Evolutionary conservation across 306 rosid genomes (phyloP).

Genomic region (Sechiopsis laciniata): DNA sequence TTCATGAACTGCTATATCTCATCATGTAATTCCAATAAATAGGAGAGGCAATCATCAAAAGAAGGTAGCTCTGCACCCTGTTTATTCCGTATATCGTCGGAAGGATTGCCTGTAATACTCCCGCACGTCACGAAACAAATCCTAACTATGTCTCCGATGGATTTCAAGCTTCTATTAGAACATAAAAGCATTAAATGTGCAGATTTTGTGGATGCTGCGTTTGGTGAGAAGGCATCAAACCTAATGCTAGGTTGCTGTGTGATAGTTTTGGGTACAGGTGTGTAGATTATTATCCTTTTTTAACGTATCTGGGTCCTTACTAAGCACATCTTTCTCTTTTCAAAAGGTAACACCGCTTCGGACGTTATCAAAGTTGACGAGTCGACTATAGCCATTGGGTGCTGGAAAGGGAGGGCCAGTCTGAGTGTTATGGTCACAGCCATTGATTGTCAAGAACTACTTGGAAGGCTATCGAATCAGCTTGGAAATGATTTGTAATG

Average conservation of each 20-base stretch:
- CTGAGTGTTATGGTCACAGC: conserved; percentile 80
- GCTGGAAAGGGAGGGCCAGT: conserved; percentile 91
- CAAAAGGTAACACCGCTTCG: conserved; percentile 35
- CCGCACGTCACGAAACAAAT: conserved; percentile 79
- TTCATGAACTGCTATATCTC: not conserved
- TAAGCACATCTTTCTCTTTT: conserved; percentile 12
- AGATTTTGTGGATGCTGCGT: conserved; percentile 70
- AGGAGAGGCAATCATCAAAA: conserved; percentile 94
- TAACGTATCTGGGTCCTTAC: not conserved
- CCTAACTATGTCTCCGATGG: conserved; percentile 53
- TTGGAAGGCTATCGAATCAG: conserved; percentile 59
- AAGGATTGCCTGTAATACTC: conserved; percentile 86
- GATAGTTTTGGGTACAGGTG: conserved; percentile 61
- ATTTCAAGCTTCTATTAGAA: conserved; percentile 76
- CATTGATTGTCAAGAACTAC: conserved; percentile 81
- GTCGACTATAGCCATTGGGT: conserved; percentile 88
- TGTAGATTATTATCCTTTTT: not conserved
- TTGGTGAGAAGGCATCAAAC: conserved; percentile 58
- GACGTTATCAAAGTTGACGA: conserved; percentile 52
- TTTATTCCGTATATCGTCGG: conserved; percentile 81
- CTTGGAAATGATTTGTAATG: conserved; percentile 32
- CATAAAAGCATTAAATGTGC: conserved; percentile 64
- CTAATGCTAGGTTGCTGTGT: conserved; percentile 86
- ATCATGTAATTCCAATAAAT: conserved; percentile 10
- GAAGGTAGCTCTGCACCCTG: conserved; percentile 77